Percentiles rank a stretch among this genome's conserved stretches.
Evolutionary conservation across 345 rosid species (phyloP).

Genomic region (Salix udensis): DNA sequence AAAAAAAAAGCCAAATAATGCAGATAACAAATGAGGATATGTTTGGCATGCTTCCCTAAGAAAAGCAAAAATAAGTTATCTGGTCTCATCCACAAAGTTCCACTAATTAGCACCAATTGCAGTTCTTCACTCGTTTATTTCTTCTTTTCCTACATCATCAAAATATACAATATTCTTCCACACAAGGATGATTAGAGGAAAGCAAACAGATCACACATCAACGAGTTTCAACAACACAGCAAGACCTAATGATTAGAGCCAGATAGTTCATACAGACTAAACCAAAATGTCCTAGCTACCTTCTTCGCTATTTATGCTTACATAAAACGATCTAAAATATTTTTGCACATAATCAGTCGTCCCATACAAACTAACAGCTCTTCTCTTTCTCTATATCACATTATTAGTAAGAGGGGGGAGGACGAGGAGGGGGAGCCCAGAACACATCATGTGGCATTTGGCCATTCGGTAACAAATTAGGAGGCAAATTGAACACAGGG

Average conservation of each 20-base stretch:
- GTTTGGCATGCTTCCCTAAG: constrained; percentile 23
- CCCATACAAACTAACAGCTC: constrained; percentile 9
- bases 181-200: constrained; percentile 3
- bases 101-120: constrained; percentile 1
- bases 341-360: constrained; percentile 18
- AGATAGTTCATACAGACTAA: constrained; percentile 18
- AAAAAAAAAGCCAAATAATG: not conserved
- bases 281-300: constrained; percentile 21
- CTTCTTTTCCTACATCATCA: constrained; percentile 20
- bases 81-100: constrained; percentile 7
- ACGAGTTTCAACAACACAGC: constrained; percentile 7
- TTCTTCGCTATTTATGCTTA: constrained; percentile 19
- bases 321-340: constrained; percentile 15
- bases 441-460: constrained; percentile 69
- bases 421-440: constrained; percentile 72
- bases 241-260: constrained; percentile 9
- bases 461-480: constrained; percentile 62
- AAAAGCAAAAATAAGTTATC: not conserved
- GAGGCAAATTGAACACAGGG: constrained; percentile 61
- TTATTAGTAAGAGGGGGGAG: constrained; percentile 49
- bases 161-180: constrained; percentile 11
- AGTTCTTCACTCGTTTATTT: not conserved
- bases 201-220: not conserved
- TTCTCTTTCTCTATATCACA: not conserved
- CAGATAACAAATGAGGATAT: not conserved